These are phyloP conservation scores for Sugiyamaella neomexicana DNA, from an alignment of 1,139 yeast genomes.

Conservation along the genomic window DNA sequence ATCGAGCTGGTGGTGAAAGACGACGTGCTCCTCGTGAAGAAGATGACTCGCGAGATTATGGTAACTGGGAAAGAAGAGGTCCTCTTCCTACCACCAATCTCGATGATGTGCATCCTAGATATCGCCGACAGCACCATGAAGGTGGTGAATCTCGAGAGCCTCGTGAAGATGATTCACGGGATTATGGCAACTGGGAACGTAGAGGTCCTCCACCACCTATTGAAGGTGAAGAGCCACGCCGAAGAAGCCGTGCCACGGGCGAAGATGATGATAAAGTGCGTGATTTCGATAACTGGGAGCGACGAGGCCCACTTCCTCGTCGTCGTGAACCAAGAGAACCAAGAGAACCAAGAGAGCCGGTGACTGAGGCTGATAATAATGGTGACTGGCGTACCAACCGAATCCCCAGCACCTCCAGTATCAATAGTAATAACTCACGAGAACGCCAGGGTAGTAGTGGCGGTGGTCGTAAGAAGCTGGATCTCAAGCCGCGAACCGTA, in stretches of 20 bases:
- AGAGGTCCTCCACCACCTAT: constrained; percentile 38
- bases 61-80: constrained; percentile 48
- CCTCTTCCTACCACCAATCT: constrained; percentile 32
- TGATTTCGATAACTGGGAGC: constrained; percentile 40
- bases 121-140: constrained; percentile 21
- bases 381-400: constrained; percentile 25
- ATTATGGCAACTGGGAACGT: constrained; percentile 40
- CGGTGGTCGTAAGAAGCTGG: constrained; percentile 32
- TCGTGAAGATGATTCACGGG: constrained; percentile 34
- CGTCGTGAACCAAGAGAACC: constrained; percentile 22
- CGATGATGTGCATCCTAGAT: constrained; percentile 18
- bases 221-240: constrained; percentile 21
- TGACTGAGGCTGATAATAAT: constrained; percentile 20
- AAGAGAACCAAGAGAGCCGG: constrained; percentile 21
- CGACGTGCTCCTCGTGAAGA: constrained; percentile 16
- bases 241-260: constrained; percentile 19
- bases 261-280: constrained; percentile 22
- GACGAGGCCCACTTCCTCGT: constrained; percentile 36
- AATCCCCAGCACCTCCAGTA: background rate
- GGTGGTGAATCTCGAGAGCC: constrained; percentile 19
- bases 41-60: constrained; percentile 25
- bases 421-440: background rate
- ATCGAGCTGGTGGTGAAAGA: constrained; percentile 23
- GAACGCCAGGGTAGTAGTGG: too few species aligned
- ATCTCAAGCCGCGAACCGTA: constrained; percentile 36